These are phyloP conservation scores for Pichia cephalocereana DNA, from an alignment of 805 yeast genomes.

Conservation along the genomic window DNA sequence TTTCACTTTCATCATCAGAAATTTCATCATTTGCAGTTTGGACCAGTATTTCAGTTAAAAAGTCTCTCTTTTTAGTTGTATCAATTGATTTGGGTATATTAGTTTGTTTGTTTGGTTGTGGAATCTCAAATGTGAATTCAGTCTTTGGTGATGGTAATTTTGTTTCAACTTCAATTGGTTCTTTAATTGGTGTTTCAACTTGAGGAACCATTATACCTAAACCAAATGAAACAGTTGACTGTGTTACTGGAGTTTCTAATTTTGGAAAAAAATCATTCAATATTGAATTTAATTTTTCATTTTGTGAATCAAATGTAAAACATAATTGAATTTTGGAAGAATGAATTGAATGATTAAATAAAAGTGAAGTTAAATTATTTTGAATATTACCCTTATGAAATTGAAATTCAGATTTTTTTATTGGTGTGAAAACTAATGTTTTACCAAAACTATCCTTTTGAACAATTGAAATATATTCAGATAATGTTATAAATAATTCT, in stretches of 20 bases:
- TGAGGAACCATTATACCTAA: slow-evolving; percentile 3
- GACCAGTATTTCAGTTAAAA: background rate
- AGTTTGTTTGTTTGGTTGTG: background rate
- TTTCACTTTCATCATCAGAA: slow-evolving; percentile 4
- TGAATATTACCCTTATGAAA: slow-evolving; percentile 12
- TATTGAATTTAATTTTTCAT: background rate
- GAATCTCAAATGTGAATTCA: background rate
- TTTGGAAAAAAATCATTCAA: slow-evolving; percentile 9
- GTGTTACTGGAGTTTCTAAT: background rate
- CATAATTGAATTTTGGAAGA: slow-evolving; percentile 8
- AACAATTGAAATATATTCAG: slow-evolving; percentile 19
- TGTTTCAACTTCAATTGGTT: background rate
- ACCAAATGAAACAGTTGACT: slow-evolving; percentile 1
- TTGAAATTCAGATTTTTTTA: slow-evolving; percentile 21
- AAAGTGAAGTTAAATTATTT: slow-evolving; percentile 4
- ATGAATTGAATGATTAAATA: slow-evolving; percentile 11
- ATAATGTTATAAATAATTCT: background rate
- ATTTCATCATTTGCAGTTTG: background rate
- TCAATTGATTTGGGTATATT: background rate
- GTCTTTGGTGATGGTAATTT: background rate
- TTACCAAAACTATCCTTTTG: slow-evolving; percentile 22
- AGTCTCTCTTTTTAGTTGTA: background rate
- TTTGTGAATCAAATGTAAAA: slow-evolving; percentile 3
- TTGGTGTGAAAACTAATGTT: slow-evolving; percentile 27
- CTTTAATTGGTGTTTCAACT: background rate